Evolutionary conservation across 768 basidiomycete genomes (phyloP).

Genomic region (Boletus edulis): DNA sequence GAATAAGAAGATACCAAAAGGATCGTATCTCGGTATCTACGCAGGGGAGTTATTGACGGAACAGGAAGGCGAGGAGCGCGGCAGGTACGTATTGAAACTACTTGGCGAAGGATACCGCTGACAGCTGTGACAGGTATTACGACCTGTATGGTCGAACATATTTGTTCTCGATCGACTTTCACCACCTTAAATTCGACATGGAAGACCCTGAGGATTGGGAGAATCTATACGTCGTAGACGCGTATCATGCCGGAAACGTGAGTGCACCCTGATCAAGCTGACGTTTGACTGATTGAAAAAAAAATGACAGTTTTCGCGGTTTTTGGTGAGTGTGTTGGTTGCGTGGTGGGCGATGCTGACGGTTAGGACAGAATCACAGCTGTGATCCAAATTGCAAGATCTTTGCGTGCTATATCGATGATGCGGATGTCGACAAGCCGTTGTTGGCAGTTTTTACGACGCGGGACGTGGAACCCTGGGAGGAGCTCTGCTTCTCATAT

Average conservation of each 20-base stretch:
- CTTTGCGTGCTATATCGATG: constrained; percentile 76
- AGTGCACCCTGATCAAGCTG: constrained; percentile 27
- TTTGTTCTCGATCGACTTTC: constrained; percentile 81
- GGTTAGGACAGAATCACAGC: constrained; percentile 70
- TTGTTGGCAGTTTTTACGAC: constrained; percentile 64
- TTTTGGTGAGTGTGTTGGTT: constrained; percentile 52
- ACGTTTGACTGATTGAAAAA: neutral
- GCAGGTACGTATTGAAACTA: constrained; percentile 46
- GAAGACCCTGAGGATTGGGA: constrained; percentile 23
- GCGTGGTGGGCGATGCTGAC: neutral
- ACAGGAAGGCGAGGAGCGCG: constrained; percentile 62
- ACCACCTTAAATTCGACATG: constrained; percentile 48
- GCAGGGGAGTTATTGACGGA: constrained; percentile 80
- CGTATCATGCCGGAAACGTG: constrained; percentile 86
- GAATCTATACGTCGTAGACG: constrained; percentile 66
- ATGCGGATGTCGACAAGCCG: constrained; percentile 68
- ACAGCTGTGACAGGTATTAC: constrained; percentile 50
- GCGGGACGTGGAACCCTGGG: constrained; percentile 57
- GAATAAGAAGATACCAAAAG: constrained; percentile 57
- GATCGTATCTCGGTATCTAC: constrained; percentile 81
- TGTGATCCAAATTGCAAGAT: constrained; percentile 84
- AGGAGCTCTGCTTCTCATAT: constrained; percentile 82
- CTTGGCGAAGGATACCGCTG: neutral
- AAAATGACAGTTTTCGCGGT: constrained; percentile 79
- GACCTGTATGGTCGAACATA: constrained; percentile 75